These are phyloP conservation scores for Kazachstania psychrophila DNA, from an alignment of 805 yeast genomes.

Conservation along the genomic window DNA sequence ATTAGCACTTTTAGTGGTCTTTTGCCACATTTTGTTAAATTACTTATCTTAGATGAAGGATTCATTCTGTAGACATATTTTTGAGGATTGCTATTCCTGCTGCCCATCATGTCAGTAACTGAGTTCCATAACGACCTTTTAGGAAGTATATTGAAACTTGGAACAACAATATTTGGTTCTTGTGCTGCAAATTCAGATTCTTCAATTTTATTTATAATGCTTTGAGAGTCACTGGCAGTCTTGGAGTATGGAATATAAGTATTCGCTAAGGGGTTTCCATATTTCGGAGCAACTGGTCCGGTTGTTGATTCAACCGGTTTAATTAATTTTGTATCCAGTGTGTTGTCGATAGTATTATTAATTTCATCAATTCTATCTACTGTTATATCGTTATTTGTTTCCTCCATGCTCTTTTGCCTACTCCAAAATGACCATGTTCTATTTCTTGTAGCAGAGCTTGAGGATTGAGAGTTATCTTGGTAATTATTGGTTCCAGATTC, in stretches of 20 bases:
- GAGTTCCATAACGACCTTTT: conserved; percentile 19
- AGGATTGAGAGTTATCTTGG: no score
- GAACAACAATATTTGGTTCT: conserved; percentile 25
- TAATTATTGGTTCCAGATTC: no score
- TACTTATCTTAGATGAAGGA: conserved; percentile 13
- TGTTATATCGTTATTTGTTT: not conserved
- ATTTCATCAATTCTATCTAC: not conserved
- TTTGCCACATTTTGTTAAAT: conserved; percentile 14
- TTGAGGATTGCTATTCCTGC: conserved; percentile 9
- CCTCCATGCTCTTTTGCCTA: not conserved
- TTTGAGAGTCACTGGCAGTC: conserved; percentile 6
- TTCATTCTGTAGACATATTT: conserved; percentile 11
- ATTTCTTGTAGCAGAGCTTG: conserved; percentile 1
- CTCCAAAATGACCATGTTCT: conserved; percentile 11
- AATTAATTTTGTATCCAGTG: no score
- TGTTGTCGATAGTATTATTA: not conserved
- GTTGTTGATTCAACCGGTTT: not conserved
- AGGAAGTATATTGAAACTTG: conserved; percentile 25
- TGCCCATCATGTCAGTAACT: conserved; percentile 13
- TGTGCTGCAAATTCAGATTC: conserved; percentile 3
- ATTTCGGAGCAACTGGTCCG: conserved; percentile 2
- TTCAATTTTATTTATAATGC: conserved; percentile 8
- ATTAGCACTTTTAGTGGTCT: conserved; percentile 56
- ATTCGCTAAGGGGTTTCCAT: conserved; percentile 10
- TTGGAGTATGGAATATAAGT: conserved; percentile 13